phyloP scores from a whole-genome alignment of 1,284 basidiomycete species.

The Retiboletus flavoniger region DNA sequence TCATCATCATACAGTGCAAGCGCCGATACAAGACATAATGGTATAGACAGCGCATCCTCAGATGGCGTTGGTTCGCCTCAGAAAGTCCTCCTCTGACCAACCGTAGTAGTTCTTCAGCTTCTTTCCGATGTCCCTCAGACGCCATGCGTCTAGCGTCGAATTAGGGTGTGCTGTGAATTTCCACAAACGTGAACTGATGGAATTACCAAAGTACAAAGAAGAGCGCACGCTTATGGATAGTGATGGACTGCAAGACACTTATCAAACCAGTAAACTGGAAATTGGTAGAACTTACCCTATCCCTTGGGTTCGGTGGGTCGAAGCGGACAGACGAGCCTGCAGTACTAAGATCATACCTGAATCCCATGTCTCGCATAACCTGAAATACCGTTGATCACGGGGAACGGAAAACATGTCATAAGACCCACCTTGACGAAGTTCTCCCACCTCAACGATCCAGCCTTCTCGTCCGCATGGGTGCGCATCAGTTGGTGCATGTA shows the following conservation, averaged over 20 bases:
- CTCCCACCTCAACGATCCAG: constrained; percentile 75
- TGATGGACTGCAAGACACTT: constrained; percentile 52
- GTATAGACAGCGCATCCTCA: constrained; percentile 4
- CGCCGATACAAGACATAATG: not conserved
- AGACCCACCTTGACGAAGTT: constrained; percentile 52
- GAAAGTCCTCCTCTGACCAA: constrained; percentile 65
- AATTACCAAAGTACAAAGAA: constrained; percentile 1
- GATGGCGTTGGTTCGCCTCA: constrained; percentile 17
- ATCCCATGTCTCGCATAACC: constrained; percentile 79
- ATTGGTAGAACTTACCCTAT: constrained; percentile 44
- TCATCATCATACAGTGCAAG: not conserved
- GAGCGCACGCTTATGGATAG: constrained; percentile 70
- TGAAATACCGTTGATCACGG: constrained; percentile 28
- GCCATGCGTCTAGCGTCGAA: constrained; percentile 53
- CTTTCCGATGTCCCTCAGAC: constrained; percentile 55
- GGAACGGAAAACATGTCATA: not conserved
- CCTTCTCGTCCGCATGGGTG: constrained; percentile 54
- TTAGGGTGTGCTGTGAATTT: constrained; percentile 64
- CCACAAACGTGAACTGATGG: constrained; percentile 1
- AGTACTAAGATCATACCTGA: constrained; percentile 66
- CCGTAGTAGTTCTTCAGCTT: constrained; percentile 63
- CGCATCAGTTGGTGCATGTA: constrained; percentile 65
- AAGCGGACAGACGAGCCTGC: constrained; percentile 81
- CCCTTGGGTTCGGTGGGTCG: constrained; percentile 61
- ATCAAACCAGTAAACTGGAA: constrained; percentile 6